phyloP scores from a whole-genome alignment of 2,329 filamentous ascomycete genomes.

The Aspergillus uvarum region DNA sequence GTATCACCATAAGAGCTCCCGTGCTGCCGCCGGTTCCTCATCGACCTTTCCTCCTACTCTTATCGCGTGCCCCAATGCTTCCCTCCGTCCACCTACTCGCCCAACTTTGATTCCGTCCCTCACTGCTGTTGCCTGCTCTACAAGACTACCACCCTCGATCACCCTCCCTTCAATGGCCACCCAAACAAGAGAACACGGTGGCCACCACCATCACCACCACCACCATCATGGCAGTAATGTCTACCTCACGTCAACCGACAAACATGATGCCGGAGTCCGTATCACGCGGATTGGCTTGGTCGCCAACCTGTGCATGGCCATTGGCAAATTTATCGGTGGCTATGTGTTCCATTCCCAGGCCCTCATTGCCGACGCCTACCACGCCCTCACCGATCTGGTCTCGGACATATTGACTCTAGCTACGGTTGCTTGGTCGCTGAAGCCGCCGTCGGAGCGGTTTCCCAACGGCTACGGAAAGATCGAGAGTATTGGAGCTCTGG shows the following conservation, averaged over 20 bases:
- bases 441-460: slow-evolving; percentile 77
- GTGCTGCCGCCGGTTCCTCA: slow-evolving; percentile 4
- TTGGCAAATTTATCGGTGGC: slow-evolving; percentile 88
- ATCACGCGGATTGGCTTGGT: slow-evolving; percentile 87
- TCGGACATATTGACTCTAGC: slow-evolving; percentile 92
- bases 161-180: slow-evolving; percentile 34
- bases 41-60: slow-evolving; percentile 1
- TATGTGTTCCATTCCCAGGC: slow-evolving; percentile 94
- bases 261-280: slow-evolving; percentile 87
- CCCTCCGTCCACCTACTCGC: slow-evolving; percentile 2
- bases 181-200: slow-evolving; percentile 49
- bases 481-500: slow-evolving; percentile 91
- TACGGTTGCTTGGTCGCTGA: slow-evolving; percentile 90
- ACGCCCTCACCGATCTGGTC: slow-evolving; percentile 91
- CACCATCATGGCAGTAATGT: slow-evolving; percentile 81
- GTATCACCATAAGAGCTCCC: slow-evolving; percentile 15
- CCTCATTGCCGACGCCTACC: slow-evolving; percentile 89
- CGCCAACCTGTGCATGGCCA: slow-evolving; percentile 90
- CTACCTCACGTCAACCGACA: slow-evolving; percentile 77
- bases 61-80: slow-evolving; percentile 17
- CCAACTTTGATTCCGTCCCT: slow-evolving; percentile 10
- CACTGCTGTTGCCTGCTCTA: slow-evolving; percentile 15
- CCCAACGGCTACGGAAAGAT: slow-evolving; percentile 94
- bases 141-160: slow-evolving; percentile 28
- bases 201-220: slow-evolving; percentile 57